A percentile compares a stretch with the other conserved stretches of the same genome.
phyloP scores from a whole-genome alignment of 2,329 filamentous ascomycete species.

The Dactylonectria macrodidyma region DNA sequence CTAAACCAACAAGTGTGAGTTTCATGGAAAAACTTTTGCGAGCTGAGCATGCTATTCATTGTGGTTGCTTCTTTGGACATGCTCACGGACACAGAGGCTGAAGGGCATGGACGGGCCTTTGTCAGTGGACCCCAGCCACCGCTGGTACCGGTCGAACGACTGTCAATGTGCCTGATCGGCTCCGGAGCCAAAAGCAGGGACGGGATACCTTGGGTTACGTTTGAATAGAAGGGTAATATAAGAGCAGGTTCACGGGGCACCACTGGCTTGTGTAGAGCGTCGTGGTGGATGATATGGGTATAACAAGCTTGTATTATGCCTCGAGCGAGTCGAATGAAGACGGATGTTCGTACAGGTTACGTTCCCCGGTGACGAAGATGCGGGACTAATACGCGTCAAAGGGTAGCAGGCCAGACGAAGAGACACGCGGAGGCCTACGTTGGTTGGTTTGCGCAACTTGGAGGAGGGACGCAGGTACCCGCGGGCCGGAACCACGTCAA shows the following conservation, averaged over 20 bases:
- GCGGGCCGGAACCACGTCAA: not conserved
- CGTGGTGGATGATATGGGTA: not conserved
- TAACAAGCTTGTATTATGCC: not conserved
- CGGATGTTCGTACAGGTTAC: not conserved
- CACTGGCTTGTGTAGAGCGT: conserved; percentile 3
- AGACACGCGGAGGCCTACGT: conserved; percentile 5
- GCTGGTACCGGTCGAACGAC: conserved; percentile 9
- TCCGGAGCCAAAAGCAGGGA: conserved; percentile 4
- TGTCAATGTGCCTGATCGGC: not conserved
- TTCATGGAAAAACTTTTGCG: not conserved
- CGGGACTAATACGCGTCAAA: not conserved
- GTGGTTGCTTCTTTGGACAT: conserved; percentile 5
- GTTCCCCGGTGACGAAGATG: not conserved
- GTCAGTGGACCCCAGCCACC: conserved; percentile 11
- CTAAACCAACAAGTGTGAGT: not conserved
- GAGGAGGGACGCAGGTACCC: conserved; percentile 23
- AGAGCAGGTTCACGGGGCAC: not conserved
- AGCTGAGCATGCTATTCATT: not conserved
- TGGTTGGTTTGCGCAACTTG: not conserved
- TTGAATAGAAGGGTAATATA: not conserved
- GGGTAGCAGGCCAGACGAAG: not conserved
- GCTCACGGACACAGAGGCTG: not conserved
- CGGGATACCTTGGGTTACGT: not conserved
- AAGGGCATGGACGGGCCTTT: conserved; percentile 8
- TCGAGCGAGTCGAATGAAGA: not conserved